Evolutionary conservation across 805 yeast species (phyloP), one percentile per base, ranked within the genome.

Genomic region (Candida rishiriensis): DNA sequence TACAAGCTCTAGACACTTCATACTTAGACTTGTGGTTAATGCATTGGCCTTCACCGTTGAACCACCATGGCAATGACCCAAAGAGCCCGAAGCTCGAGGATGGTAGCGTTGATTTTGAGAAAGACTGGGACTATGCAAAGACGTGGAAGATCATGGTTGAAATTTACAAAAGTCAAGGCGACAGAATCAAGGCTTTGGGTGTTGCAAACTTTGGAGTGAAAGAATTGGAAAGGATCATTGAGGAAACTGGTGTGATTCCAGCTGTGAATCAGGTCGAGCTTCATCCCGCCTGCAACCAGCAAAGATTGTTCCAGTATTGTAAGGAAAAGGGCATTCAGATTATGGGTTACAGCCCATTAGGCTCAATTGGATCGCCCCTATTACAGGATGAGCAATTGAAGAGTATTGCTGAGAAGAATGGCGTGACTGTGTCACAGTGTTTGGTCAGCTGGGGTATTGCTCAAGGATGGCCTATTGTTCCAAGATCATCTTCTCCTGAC

Each of bases 101-200:
- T 57, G 42, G 42, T 43, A 29, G 68, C 12, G 34, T 47, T 21
- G 54, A 50, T 37, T 51, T 41, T 29, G 57, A 47, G 28, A 43
- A 47, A 16, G 41, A 53, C 31, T 54, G 55, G 54, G 90, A 87
- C 56, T 93, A 53, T 46, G 63, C 89, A 12, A 76, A 81, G 34
- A 89, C 90, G 12, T 76, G 75, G 52, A 78, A 80, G 57, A 79
- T 79, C 46, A 69, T 83, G 46, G 88, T 85, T 44, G 89, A 86
- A 60, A 84, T 83, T 36, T 88, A 78, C 61, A 69, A 59, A 34
- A 69, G 72, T 28, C 18, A 13, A 70, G 75, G 40, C 2, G 72
- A 69, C n/a, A 64, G 66, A 48, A 57, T 66, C 29, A 66, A 60
- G 44, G 57, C 74, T 12, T 66, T 73, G 53, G 78, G 78, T 18